These are phyloP conservation scores for Xerocomus nothofagi DNA, from an alignment of 1,284 basidiomycete species.

Conservation along the genomic window DNA sequence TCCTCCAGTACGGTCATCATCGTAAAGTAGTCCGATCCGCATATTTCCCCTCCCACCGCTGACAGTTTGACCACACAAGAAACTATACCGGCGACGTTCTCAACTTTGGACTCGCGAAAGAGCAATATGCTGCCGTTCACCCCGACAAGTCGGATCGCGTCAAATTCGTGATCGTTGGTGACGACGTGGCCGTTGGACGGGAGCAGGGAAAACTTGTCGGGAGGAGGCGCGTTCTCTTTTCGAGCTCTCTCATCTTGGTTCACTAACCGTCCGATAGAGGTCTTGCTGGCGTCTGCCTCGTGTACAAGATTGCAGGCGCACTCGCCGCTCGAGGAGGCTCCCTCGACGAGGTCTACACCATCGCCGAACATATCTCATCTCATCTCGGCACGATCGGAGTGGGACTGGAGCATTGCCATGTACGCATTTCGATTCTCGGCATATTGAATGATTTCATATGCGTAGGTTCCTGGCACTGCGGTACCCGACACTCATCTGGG, in stretches of 20 bases:
- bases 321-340: slow-evolving; percentile 70
- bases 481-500: slow-evolving; percentile 58
- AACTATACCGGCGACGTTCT: slow-evolving; percentile 91
- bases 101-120: slow-evolving; percentile 91
- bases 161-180: slow-evolving; percentile 84
- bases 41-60: background rate
- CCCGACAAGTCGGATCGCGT: slow-evolving; percentile 67
- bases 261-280: slow-evolving; percentile 49
- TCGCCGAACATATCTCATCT: slow-evolving; percentile 69
- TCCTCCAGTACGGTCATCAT: slow-evolving; percentile 71
- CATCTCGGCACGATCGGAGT: slow-evolving; percentile 83
- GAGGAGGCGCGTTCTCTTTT: slow-evolving; percentile 53
- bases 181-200: slow-evolving; percentile 87
- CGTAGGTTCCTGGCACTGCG: slow-evolving; percentile 79
- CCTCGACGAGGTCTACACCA: slow-evolving; percentile 72
- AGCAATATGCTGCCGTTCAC: slow-evolving; percentile 75
- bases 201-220: slow-evolving; percentile 82
- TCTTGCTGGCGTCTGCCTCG: slow-evolving; percentile 85
- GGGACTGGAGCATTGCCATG: slow-evolving; percentile 92
- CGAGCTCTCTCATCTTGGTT: background rate
- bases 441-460: background rate
- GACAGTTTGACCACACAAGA: slow-evolving; percentile 37
- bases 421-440: slow-evolving; percentile 30
- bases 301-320: slow-evolving; percentile 91
- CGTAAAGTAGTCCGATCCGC: slow-evolving; percentile 62